These are phyloP conservation scores for Cutaneotrichosporon mucoides DNA, from an alignment of 1,284 basidiomycete species.

Conservation along the genomic window DNA sequence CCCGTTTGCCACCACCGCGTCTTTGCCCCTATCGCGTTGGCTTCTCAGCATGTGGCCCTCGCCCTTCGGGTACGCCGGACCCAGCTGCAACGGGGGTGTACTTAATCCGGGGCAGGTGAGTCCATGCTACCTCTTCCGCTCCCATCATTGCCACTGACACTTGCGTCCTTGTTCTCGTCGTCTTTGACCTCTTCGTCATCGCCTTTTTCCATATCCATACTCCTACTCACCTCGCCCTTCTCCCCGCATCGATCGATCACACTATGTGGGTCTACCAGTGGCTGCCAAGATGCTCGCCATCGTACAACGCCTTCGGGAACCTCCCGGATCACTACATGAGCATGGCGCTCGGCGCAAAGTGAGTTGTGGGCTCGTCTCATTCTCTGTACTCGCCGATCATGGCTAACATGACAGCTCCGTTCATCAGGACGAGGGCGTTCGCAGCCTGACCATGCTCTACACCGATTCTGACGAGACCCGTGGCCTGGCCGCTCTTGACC, in stretches of 20 bases:
- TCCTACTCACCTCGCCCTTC: no score
- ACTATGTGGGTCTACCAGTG: neutral
- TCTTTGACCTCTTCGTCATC: neutral
- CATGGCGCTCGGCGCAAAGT: neutral
- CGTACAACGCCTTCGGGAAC: neutral
- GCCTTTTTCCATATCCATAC: no score
- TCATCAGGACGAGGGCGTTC: constrained; percentile 27
- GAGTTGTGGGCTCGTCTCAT: neutral
- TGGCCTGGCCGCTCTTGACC: neutral
- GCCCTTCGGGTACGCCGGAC: neutral
- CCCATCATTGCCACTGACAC: no score
- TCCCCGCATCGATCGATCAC: no score
- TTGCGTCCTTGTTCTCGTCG: no score
- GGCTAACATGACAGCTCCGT: constrained; percentile 9
- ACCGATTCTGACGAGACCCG: constrained; percentile 19
- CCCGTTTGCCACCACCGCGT: neutral
- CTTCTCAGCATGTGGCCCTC: neutral
- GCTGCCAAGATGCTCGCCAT: neutral
- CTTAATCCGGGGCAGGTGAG: neutral
- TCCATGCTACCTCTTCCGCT: no score
- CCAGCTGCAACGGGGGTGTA: neutral
- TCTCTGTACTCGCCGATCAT: neutral
- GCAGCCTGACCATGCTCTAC: constrained; percentile 28
- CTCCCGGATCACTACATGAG: neutral
- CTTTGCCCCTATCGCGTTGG: no score